Percentiles rank a stretch among this genome's conserved stretches.
phyloP scores from a whole-genome alignment of 306 rosid species.

The Purshia tridentata region DNA sequence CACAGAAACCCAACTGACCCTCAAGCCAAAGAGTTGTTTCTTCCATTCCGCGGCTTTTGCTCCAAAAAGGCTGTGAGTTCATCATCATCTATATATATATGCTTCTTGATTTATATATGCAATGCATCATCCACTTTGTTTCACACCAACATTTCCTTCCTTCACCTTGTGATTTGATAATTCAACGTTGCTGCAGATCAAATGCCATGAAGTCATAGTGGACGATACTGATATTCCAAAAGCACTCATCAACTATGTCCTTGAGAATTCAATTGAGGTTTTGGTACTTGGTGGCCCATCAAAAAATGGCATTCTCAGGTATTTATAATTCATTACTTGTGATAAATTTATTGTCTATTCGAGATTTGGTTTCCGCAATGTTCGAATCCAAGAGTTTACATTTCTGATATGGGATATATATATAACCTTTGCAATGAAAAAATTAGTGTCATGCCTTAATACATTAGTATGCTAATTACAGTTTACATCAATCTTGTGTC shows the following conservation, averaged over 20 bases:
- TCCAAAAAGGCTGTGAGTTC: constrained; percentile 64
- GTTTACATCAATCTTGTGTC: constrained; percentile 2
- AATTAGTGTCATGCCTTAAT: no score
- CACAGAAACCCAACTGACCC: constrained; percentile 49
- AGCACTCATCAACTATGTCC: constrained; percentile 51
- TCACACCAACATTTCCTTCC: background rate
- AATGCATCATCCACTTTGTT: background rate
- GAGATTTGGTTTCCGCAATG: no score
- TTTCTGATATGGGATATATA: no score
- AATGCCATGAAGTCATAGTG: constrained; percentile 62
- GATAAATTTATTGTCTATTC: background rate
- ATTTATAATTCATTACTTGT: no score
- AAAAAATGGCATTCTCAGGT: constrained; percentile 66
- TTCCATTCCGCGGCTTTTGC: constrained; percentile 81
- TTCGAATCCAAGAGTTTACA: no score
- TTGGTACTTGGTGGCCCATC: constrained; percentile 80
- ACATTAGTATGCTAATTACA: no score
- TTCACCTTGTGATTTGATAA: background rate
- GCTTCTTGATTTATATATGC: background rate
- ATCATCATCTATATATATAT: no score
- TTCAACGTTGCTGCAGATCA: constrained; percentile 44
- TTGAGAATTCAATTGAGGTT: constrained; percentile 46
- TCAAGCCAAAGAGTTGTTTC: constrained; percentile 66
- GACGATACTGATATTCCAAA: constrained; percentile 65
- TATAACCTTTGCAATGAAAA: no score